Evolutionary conservation across 768 basidiomycete species (phyloP), one percentile per base, ranked within the genome.

Genomic region (Leccinum pellstonianum): DNA sequence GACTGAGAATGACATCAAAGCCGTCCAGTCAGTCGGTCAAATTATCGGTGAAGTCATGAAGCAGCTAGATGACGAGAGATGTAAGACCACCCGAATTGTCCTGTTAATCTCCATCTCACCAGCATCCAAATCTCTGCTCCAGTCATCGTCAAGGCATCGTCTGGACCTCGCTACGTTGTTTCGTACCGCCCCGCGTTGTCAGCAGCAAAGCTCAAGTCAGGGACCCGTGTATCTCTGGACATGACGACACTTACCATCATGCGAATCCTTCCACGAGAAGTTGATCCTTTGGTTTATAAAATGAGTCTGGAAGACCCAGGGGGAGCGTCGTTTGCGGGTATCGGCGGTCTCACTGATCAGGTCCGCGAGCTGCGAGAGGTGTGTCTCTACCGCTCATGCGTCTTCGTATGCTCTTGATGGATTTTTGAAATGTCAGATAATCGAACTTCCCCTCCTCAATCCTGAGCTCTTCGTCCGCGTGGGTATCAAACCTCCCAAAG

Each of bases 191-290:
- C 94, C 8, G 86, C 95, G 12, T 83, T 98, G 50, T 93, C 95
- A n/a, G 87, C 87, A 50, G 81, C 85, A 29, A 93, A 98, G 77
- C 88, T 99, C 59, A 97, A 98, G 76, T 76, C 91, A 5, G 94
- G 94, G 53, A 93, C 93, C 4, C 91, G 97, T 64, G 97, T 99
- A 58, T 95, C 95, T 57, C 85, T 99, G 33, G 97, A 99, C 74
- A 98, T 99, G 97, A 99, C 97, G 4, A 98, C 97, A 2, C 80
- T 98, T 33, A 99, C 97, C 6, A 93, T 99, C 70, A 98, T 99
- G 95, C 91, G 97, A 38, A 96, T 98, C 55, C 80, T 99, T 19
- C 97, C 97, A 4, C 85, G 97, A 62, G 97, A 99, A 73, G 93
- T 99, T 7, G 97, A 99, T 72, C 97, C 97, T 15, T 78, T 96